phyloP scores from a whole-genome alignment of 371 early-diverging fungal species.

The Mycotypha africana region DNA sequence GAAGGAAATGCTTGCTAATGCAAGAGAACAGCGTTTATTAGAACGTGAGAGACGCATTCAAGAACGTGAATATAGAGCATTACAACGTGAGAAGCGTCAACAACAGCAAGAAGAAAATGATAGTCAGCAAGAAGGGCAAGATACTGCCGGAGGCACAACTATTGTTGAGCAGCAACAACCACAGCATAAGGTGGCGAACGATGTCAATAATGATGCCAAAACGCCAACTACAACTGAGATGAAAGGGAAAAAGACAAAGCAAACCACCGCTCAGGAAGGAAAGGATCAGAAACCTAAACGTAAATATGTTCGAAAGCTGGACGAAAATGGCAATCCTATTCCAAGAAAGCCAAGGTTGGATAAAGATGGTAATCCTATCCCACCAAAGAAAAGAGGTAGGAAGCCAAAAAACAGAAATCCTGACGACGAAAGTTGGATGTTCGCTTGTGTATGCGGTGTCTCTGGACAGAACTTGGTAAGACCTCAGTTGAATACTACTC shows the following conservation, averaged over 20 bases:
- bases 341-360: slow-evolving; percentile 5
- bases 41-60: slow-evolving; percentile 47
- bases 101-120: slow-evolving; percentile 18
- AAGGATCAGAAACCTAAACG: slow-evolving; percentile 7
- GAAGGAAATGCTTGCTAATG: slow-evolving; percentile 31
- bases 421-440: slow-evolving; percentile 52
- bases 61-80: slow-evolving; percentile 27
- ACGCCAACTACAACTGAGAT: neutral
- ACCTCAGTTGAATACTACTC: no score
- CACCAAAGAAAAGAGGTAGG: slow-evolving; percentile 26
- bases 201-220: neutral
- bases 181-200: no score
- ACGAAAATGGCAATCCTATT: slow-evolving; percentile 10
- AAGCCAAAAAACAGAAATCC: slow-evolving; percentile 26
- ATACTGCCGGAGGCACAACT: neutral
- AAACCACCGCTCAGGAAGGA: no score
- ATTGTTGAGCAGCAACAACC: neutral
- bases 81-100: slow-evolving; percentile 26
- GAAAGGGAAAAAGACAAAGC: neutral
- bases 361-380: slow-evolving; percentile 9
- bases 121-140: no score
- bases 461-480: slow-evolving; percentile 52
- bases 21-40: slow-evolving; percentile 44
- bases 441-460: slow-evolving; percentile 56
- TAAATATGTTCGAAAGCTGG: slow-evolving; percentile 3